phyloP scores from a whole-genome alignment of 306 rosid species.

The Vigna hirtella region DNA sequence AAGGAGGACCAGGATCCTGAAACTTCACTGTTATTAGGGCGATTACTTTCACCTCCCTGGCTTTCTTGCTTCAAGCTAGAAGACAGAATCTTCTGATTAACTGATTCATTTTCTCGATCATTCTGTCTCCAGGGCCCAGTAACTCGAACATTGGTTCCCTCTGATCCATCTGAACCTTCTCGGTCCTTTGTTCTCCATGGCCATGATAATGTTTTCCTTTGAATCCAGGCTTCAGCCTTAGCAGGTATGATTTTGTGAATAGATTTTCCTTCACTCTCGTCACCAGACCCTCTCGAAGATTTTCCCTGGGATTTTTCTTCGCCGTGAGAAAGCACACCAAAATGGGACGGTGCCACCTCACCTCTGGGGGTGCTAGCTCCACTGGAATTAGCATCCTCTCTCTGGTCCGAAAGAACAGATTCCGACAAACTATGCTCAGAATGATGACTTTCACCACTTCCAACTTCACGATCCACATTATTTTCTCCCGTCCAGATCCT shows the following conservation, averaged over 20 bases:
- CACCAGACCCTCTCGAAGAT: slow-evolving; percentile 63
- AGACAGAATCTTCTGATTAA: slow-evolving; percentile 53
- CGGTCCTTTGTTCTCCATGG: slow-evolving; percentile 85
- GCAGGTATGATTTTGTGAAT: slow-evolving; percentile 71
- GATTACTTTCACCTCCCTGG: slow-evolving; percentile 62
- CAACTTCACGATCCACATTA: slow-evolving; percentile 71
- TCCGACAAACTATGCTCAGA: slow-evolving; percentile 71
- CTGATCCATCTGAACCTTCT: slow-evolving; percentile 76
- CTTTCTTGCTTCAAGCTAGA: slow-evolving; percentile 60
- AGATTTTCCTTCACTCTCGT: slow-evolving; percentile 74
- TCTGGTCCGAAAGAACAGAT: slow-evolving; percentile 57
- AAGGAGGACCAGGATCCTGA: slow-evolving; percentile 78
- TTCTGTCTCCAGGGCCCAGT: slow-evolving; percentile 68
- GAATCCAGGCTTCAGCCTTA: slow-evolving; percentile 92
- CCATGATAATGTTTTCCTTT: slow-evolving; percentile 85
- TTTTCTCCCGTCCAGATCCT: slow-evolving; percentile 73
- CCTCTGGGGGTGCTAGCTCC: slow-evolving; percentile 97
- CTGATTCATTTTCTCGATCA: slow-evolving; percentile 73
- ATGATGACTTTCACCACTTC: slow-evolving; percentile 69
- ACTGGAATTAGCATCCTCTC: slow-evolving; percentile 93
- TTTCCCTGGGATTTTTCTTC: slow-evolving; percentile 76
- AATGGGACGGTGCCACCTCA: slow-evolving; percentile 64
- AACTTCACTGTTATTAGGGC: slow-evolving; percentile 69
- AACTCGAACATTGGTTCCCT: slow-evolving; percentile 54
- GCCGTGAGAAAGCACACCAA: slow-evolving; percentile 58